Evolutionary conservation across 2,329 filamentous ascomycete genomes (phyloP).

Genomic region (Fusarium napiforme): DNA sequence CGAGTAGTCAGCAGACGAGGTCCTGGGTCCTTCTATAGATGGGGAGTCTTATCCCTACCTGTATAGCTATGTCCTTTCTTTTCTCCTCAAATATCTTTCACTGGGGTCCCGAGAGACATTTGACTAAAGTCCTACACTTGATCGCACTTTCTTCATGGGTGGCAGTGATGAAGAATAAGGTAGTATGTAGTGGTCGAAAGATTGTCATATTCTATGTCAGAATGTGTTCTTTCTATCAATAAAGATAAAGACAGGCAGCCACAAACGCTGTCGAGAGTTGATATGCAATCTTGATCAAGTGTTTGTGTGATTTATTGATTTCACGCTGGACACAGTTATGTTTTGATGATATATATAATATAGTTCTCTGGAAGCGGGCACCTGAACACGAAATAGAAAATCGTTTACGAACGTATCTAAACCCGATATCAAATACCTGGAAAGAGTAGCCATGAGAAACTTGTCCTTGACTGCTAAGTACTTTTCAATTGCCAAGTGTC

Average conservation of each 20-base stretch:
- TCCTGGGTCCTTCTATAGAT: not conserved
- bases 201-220: not conserved
- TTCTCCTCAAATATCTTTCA: not conserved
- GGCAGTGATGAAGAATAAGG: not conserved
- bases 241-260: not conserved
- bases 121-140: not conserved
- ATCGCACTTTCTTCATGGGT: not conserved
- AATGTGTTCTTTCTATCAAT: not conserved
- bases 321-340: not conserved
- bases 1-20: not conserved
- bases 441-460: too few relatives aligned
- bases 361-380: not conserved
- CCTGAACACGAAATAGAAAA: not conserved
- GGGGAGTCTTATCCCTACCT: not conserved
- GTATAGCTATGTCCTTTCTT: not conserved
- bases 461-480: too few relatives aligned
- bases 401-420: too few relatives aligned
- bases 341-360: not conserved
- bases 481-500: not conserved
- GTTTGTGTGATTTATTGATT: not conserved
- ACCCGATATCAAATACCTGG: rapidly evolving
- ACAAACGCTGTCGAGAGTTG: not conserved
- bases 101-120: not conserved
- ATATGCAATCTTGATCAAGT: not conserved
- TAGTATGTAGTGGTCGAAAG: not conserved